phyloP scores from a whole-genome alignment of 176 grass and related monocot species.

The Cymbopogon citratus region DNA sequence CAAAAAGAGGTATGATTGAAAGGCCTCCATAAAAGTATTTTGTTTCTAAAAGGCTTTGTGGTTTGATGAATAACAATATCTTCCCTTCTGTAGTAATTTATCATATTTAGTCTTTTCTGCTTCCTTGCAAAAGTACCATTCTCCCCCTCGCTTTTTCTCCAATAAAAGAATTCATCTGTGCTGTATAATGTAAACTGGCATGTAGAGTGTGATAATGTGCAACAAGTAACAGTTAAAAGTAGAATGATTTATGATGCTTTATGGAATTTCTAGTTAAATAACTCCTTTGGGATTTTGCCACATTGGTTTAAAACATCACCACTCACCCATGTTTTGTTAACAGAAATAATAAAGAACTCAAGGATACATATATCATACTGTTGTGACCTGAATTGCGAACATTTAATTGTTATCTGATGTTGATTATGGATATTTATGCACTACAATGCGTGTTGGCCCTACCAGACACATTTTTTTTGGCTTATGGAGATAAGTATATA shows the following conservation, averaged over 20 bases:
- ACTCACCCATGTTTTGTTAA: background rate
- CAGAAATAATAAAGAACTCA: background rate
- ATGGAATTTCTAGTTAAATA: slow-evolving; percentile 1
- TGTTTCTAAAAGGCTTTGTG: background rate
- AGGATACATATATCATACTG: background rate
- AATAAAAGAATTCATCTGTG: background rate
- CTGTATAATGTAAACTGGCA: background rate
- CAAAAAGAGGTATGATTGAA: slow-evolving; percentile 65
- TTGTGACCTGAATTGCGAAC: background rate
- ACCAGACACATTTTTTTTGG: too few relatives aligned
- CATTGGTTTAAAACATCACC: background rate
- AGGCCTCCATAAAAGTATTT: background rate
- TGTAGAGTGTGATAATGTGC: background rate
- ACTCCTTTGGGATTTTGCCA: background rate
- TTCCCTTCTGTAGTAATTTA: background rate
- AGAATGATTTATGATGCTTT: background rate
- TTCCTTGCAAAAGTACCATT: background rate
- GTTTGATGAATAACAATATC: background rate
- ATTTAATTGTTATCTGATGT: background rate
- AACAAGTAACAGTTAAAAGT: background rate
- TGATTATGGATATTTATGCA: background rate
- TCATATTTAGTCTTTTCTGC: background rate
- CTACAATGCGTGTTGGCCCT: background rate
- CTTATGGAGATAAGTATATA: too few relatives aligned
- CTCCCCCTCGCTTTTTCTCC: background rate